phyloP scores from a whole-genome alignment of 176 grass and related monocot species.

The Carex cristatella region DNA sequence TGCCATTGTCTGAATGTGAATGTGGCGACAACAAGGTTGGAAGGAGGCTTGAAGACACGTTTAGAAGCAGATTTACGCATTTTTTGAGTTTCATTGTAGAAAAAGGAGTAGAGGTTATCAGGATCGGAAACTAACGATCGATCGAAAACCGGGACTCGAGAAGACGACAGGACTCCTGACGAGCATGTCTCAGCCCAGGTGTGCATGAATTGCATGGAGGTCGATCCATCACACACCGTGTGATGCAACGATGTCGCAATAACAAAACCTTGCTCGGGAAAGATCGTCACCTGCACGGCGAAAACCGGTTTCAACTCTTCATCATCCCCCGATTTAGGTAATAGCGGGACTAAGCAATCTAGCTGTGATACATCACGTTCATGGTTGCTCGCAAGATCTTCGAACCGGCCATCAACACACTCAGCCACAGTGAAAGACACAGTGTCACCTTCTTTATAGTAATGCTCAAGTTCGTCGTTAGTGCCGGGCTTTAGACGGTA shows the following conservation, averaged over 20 bases:
- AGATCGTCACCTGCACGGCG: slow-evolving; percentile 4
- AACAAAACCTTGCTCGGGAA: slow-evolving; percentile 21
- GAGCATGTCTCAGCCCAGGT: slow-evolving; percentile 37
- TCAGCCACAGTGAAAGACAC: not conserved
- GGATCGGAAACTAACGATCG: slow-evolving; percentile 23
- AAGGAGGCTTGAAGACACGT: not conserved
- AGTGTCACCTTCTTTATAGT: slow-evolving; percentile 1
- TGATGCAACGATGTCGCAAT: slow-evolving; percentile 22
- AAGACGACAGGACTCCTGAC: not conserved
- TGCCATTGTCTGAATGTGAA: slow-evolving; percentile 17
- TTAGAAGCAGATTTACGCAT: not conserved
- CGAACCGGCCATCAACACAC: not conserved
- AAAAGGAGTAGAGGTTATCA: slow-evolving; percentile 18
- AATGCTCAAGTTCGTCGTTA: not conserved
- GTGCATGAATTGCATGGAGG: slow-evolving; percentile 35
- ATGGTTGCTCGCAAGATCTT: not conserved
- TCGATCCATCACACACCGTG: slow-evolving; percentile 18
- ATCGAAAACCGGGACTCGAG: not conserved
- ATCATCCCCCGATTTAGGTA: not conserved
- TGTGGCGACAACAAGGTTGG: slow-evolving; percentile 10
- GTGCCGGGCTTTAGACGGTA: not conserved
- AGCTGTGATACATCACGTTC: not conserved
- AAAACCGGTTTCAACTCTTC: not conserved
- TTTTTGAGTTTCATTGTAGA: not conserved
- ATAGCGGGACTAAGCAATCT: not conserved